Evolutionary conservation across 768 basidiomycete species (phyloP), one percentile per base, ranked within the genome.

Genomic region (Agrocybe chaxingu): DNA sequence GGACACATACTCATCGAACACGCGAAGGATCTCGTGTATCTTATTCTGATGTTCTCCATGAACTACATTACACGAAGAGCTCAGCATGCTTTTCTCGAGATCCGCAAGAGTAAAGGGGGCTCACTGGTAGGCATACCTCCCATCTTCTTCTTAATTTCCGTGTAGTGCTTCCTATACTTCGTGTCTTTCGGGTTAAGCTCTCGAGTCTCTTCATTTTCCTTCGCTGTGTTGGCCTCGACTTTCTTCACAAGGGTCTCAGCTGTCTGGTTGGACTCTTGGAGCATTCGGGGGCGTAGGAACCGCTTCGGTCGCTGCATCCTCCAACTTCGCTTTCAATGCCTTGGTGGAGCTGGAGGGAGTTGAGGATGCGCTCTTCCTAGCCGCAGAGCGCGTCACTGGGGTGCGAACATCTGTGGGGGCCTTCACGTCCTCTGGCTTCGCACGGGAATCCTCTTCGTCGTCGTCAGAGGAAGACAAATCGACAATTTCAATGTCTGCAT

Each of bases 1-100:
- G 36, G 37, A 47, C 16, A 64, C 78, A 52, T 59, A 87, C 84
- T 88, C 68, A 62, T 92, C 92, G 57, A 92, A 92, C n/a, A 83
- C 77, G 9, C 85, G 80, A 19, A 92, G 78, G 43, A 91, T 87
- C 40, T 87, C 77, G 52, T 89, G 77, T 4, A 91, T 74, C 55
- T 71, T 80, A 38, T 76, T 81, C 59, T 87, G 76, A 3, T 71
- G 74, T 54, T 84, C 71, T 0, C 67, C 73, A 63, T 92, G 89
- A 32, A 91, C 90, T 92, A 55, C 24, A 40, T 43, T 31, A 48
- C 47, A 36, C 16, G 24, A n/a, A 33, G 33, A 39, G 35, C 13
- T 45, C 24, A 38, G 9, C 9, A 19, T 19, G 43, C 30, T 3
- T 9, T 11, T 38, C 34, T 18, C 8, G 16, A 30, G 31, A 11